phyloP scores from a whole-genome alignment of 2,329 filamentous ascomycete species.

The Aspergillus sp. region DNA sequence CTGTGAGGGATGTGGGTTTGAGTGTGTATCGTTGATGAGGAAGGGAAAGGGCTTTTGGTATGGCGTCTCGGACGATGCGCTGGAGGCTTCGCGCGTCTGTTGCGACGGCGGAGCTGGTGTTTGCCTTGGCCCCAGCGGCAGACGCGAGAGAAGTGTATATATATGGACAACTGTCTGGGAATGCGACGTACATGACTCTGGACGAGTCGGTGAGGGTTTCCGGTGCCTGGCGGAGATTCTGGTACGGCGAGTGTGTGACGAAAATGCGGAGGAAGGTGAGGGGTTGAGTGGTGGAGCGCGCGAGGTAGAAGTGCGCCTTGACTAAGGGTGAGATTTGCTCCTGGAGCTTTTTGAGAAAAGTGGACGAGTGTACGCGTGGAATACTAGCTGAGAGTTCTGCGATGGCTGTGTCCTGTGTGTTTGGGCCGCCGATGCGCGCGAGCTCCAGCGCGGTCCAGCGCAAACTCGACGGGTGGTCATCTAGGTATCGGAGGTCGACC shows the following conservation, averaged over 20 bases:
- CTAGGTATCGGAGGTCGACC: slow-evolving; percentile 54
- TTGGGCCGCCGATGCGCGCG: slow-evolving; percentile 23
- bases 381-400: slow-evolving; percentile 41
- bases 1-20: slow-evolving; percentile 65
- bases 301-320: slow-evolving; percentile 80
- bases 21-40: slow-evolving; percentile 72
- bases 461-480: slow-evolving; percentile 52
- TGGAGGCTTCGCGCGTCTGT: slow-evolving; percentile 64
- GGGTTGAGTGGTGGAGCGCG: slow-evolving; percentile 63
- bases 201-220: slow-evolving; percentile 58
- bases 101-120: slow-evolving; percentile 18
- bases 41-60: slow-evolving; percentile 78
- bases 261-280: slow-evolving; percentile 76
- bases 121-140: slow-evolving; percentile 38
- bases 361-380: slow-evolving; percentile 76
- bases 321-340: slow-evolving; percentile 72
- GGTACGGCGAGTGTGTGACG: slow-evolving; percentile 78
- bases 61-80: slow-evolving; percentile 71
- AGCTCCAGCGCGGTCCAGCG: slow-evolving; percentile 57
- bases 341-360: slow-evolving; percentile 75
- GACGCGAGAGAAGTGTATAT: slow-evolving; percentile 63
- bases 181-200: slow-evolving; percentile 75
- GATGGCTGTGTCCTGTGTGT: slow-evolving; percentile 18
- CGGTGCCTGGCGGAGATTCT: slow-evolving; percentile 46
- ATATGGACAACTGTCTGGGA: slow-evolving; percentile 76